A percentile compares a stretch with the other conserved stretches of the same genome.
Evolutionary conservation across 2,329 filamentous ascomycete genomes (phyloP).

Genomic region (Apiospora koreana): DNA sequence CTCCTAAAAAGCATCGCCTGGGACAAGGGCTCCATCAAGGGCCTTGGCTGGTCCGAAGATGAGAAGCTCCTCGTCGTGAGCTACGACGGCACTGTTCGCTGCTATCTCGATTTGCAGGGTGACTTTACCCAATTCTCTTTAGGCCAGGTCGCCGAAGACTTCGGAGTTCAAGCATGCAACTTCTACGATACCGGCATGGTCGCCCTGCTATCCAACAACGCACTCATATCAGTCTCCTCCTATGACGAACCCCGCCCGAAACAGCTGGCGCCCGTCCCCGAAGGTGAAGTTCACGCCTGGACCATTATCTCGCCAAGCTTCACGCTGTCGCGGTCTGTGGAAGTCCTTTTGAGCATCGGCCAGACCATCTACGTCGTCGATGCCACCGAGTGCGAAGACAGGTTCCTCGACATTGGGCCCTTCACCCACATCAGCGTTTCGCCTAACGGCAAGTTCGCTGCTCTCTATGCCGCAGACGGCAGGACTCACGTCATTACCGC

Average conservation of each 20-base stretch:
- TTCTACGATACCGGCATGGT: slow-evolving; percentile 96
- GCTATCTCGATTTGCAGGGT: slow-evolving; percentile 87
- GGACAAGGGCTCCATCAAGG: slow-evolving; percentile 86
- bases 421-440: slow-evolving; percentile 91
- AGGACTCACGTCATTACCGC: slow-evolving; percentile 91
- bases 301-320: slow-evolving; percentile 83
- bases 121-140: slow-evolving; percentile 95
- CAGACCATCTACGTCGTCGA: slow-evolving; percentile 87
- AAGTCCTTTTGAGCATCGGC: slow-evolving; percentile 83
- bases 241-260: slow-evolving; percentile 91
- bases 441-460: slow-evolving; percentile 85
- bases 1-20: slow-evolving; percentile 83
- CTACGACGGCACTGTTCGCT: slow-evolving; percentile 85
- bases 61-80: slow-evolving; percentile 89
- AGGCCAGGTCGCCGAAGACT: slow-evolving; percentile 85
- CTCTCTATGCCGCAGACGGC: slow-evolving; percentile 82
- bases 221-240: slow-evolving; percentile 80
- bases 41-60: slow-evolving; percentile 94
- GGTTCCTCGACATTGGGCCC: slow-evolving; percentile 86
- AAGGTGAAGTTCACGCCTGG: slow-evolving; percentile 85
- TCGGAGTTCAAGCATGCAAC: slow-evolving; percentile 83
- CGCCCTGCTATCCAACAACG: slow-evolving; percentile 85
- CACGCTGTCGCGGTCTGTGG: slow-evolving; percentile 88
- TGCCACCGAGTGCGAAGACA: slow-evolving; percentile 86
- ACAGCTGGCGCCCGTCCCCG: slow-evolving; percentile 73